Conservation (phyloP, 2,329 filamentous ascomycete genomes). For the Aspergillus alliaceus region DNA sequence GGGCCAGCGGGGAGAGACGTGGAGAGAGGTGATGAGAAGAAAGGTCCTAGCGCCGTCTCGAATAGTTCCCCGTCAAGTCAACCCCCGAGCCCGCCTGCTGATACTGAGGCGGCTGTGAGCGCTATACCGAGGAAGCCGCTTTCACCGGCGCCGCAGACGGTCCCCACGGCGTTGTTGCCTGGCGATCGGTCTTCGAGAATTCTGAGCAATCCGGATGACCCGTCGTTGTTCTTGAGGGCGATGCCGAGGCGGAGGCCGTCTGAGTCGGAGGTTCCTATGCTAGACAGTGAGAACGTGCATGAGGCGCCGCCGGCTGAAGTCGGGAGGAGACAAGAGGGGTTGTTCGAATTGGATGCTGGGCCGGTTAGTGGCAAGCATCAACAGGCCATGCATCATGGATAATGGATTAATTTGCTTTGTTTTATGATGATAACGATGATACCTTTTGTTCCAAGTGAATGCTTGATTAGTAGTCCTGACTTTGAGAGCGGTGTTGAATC, state of each 20-base stretch:
- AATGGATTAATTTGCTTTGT: not conserved
- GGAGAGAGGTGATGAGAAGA: not conserved
- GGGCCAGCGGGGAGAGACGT: not conserved
- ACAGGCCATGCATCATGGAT: slow-evolving; percentile 18
- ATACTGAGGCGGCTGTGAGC: not conserved
- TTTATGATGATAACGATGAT: slow-evolving; percentile 1
- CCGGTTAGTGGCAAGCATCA: slow-evolving; percentile 17
- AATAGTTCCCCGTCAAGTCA: not conserved
- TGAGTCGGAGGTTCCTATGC: slow-evolving; percentile 21
- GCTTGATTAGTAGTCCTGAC: not conserved
- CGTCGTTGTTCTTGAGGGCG: slow-evolving; percentile 12
- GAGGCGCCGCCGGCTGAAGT: slow-evolving; percentile 14
- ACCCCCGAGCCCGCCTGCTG: not conserved
- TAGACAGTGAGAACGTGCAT: slow-evolving; percentile 24
- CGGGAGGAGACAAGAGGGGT: not conserved
- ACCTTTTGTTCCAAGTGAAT: not conserved
- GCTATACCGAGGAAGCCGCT: slow-evolving; percentile 16
- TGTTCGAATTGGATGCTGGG: slow-evolving; percentile 24
- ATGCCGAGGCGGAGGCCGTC: slow-evolving; percentile 8
- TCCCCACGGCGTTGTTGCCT: slow-evolving; percentile 12
- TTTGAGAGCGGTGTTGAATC: not conserved
- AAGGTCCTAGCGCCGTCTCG: not conserved
- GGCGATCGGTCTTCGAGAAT: slow-evolving; percentile 2
- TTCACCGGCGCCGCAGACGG: slow-evolving; percentile 4
- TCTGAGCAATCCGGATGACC: not conserved